Evolutionary conservation across 2,329 filamentous ascomycete species (phyloP), one percentile per base, ranked within the genome.

Genomic region (Coniella lustricola): DNA sequence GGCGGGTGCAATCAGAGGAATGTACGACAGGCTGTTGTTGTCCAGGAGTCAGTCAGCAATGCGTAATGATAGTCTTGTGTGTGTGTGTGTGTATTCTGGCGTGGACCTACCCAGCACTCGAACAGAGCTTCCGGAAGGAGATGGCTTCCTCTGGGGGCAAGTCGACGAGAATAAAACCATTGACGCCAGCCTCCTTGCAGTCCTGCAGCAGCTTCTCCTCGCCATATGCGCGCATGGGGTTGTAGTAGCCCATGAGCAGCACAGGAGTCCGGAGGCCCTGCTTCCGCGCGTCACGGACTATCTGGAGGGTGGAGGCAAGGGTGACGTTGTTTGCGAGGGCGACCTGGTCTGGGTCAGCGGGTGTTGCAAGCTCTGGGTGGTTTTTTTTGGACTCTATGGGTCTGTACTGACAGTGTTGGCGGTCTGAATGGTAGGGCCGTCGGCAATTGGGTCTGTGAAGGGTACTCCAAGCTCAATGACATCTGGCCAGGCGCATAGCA

Each of bases 171-270:
- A 98, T 96, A 70, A 97, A 97, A 51, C 93, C 91, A 69, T 95
- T 96, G 64, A 95, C 82, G 21, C 90, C 89, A 3, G 88, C 86
- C 47, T 81, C 80, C 64, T 85, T 84, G 66, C 89, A 88, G 67
- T 97, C 90, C 59, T 81, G 77, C 47, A 98, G 74, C 67, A 97
- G 82, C 52, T 77, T 79, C 70, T 95, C 90, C 71, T 98, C 93
- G 46, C 93, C 93, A 64, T 97, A 98, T 61, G 85, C 88, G 53
- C 97, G 74, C 53, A 97, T 76, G 1, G 93, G 93, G 73, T 98
- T 98, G 72, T 95, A 98, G 78, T 98, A 98, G 60, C 93, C 93
- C 93, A 98, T 98, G 56, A 98, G 79, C 62, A 98, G 71, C 36
- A 98, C 80, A 1, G 93, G 93, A 1, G 85, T 82, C 60, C 77